Conservation (phyloP, 1,284 basidiomycete genomes). For the Stygiomarasmius scandens region DNA sequence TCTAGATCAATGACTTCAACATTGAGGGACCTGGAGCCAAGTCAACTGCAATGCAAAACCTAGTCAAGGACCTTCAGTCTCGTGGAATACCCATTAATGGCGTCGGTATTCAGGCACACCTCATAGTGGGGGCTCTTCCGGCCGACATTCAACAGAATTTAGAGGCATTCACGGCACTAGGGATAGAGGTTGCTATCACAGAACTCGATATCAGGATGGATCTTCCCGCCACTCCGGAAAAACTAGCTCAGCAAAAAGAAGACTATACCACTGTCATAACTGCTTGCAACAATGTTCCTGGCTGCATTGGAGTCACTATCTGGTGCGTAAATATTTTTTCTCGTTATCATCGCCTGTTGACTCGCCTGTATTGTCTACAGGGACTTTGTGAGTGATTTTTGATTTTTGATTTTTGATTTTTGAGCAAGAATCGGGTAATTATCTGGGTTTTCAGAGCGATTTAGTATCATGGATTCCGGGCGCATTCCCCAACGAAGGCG, state of each 20-base stretch:
- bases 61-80: constrained; percentile 36
- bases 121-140: constrained; percentile 52
- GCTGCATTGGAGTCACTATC: constrained; percentile 40
- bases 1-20: constrained; percentile 45
- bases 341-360: not conserved
- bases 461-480: constrained; percentile 34
- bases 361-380: not conserved
- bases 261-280: constrained; percentile 49
- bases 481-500: constrained; percentile 38
- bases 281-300: constrained; percentile 44
- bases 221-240: constrained; percentile 48
- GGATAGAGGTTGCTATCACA: constrained; percentile 52
- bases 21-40: constrained; percentile 36
- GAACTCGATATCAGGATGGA: constrained; percentile 59
- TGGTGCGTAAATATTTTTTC: not conserved
- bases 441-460: constrained; percentile 16
- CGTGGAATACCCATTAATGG: constrained; percentile 41
- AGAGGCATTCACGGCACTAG: constrained; percentile 47
- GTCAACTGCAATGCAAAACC: constrained; percentile 35
- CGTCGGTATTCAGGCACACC: constrained; percentile 47
- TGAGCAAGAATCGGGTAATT: not conserved
- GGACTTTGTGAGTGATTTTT: constrained; percentile 9
- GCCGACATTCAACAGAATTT: constrained; percentile 41
- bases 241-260: constrained; percentile 49
- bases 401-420: not conserved